phyloP scores from a whole-genome alignment of 495 filamentous ascomycete species.

The Penicillium ochrochloron region DNA sequence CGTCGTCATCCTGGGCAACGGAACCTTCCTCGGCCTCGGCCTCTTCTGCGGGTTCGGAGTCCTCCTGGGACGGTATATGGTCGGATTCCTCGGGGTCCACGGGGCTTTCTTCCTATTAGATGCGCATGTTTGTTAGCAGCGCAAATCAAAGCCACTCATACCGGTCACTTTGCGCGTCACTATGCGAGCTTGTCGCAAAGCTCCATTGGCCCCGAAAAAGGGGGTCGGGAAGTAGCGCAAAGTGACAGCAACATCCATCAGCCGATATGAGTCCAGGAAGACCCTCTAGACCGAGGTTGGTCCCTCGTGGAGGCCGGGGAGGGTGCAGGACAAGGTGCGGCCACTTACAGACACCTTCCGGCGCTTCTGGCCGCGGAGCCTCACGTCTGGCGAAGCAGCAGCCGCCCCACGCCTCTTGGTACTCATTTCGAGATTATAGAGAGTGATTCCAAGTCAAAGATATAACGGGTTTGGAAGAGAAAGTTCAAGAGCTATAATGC shows the following conservation, averaged over 20 bases:
- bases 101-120: slow-evolving; percentile 26
- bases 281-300: neutral
- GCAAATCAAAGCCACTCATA: slow-evolving; percentile 2
- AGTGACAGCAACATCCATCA: neutral
- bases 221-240: neutral
- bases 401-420: slow-evolving; percentile 67
- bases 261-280: neutral
- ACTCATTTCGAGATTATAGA: slow-evolving; percentile 54
- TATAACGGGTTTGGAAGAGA: neutral
- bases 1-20: slow-evolving; percentile 34
- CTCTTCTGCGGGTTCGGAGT: slow-evolving; percentile 38
- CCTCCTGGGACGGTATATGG: slow-evolving; percentile 39
- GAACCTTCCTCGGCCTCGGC: slow-evolving; percentile 9
- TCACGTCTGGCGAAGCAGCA: slow-evolving; percentile 42
- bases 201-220: neutral
- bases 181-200: slow-evolving; percentile 9
- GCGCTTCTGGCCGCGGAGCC: slow-evolving; percentile 61
- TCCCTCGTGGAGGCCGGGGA: neutral
- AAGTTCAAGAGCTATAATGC: neutral
- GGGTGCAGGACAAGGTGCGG: slow-evolving; percentile 2
- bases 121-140: slow-evolving; percentile 5
- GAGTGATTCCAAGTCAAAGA: slow-evolving; percentile 1
- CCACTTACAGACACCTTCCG: slow-evolving; percentile 61
- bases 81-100: slow-evolving; percentile 36
- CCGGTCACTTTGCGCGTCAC: neutral